Base-by-base conservation (phyloP, 139 green algal species). In the Haematococcus lacustris region DNA sequence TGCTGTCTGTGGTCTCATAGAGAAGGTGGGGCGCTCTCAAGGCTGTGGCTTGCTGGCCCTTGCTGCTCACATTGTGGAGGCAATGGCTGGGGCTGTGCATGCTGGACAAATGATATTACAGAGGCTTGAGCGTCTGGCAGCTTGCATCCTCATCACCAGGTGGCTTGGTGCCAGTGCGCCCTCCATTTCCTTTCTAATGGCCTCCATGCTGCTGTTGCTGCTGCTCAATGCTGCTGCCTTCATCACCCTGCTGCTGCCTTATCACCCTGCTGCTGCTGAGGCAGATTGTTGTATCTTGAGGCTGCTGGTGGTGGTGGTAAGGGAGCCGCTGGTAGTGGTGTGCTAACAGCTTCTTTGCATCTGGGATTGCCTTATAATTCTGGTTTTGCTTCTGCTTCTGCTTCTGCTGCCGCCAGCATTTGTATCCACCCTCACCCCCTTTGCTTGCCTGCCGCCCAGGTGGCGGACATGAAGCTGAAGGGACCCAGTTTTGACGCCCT, bases 401-500 rank as follows among this genome's bases (percentile, higher is more conserved):
- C 17, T 17, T 53, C 43, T 28, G 9, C 43, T 28, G 43, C 43
- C 9, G 17, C 9, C 17, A 28, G 43, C 17, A 53, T 53, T 9
- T 17, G 9, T 9, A 28, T 17, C 17, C n/a, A n/a, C n/a, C n/a
- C 43, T 28, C 9, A 9, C 43, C 43, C 43, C 9, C 43, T 37
- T 66, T 30, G 38, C n/a, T 40, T 62, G 34, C 60, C 13, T 21
- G 13, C 39, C 5, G 3, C 53, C 17, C 47, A 94, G 82, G 68
- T 94, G 34, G 77, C 83, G 7, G 90, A 96, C 80, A 71, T 87
- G 39, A 97, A 97, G 86, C 88, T 94, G 2, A 89, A 91, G 63
- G 78, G 68, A 23, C 68, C 77, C 28, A 70, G 74, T 3, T 77
- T 60, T 21, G 86, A 91, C 37, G 86, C 82, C 32, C 81, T 98